These are phyloP conservation scores for Lentinula aciculospora DNA, from an alignment of 768 basidiomycete species.

Conservation along the genomic window DNA sequence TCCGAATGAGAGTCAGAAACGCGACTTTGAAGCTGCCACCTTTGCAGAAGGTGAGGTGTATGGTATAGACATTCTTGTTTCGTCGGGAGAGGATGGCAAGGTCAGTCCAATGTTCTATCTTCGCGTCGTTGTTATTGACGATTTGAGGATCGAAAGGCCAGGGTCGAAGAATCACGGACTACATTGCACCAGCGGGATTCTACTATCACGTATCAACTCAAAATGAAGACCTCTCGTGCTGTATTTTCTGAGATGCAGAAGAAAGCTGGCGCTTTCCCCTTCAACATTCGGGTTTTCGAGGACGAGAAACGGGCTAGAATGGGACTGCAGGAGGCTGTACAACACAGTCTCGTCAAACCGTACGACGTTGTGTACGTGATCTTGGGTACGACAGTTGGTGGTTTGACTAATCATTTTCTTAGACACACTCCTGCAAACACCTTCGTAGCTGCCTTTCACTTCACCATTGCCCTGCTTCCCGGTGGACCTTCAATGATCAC, in stretches of 20 bases:
- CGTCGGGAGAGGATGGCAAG: conserved; percentile 88
- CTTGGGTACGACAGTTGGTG: neutral
- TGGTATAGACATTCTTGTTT: conserved; percentile 88
- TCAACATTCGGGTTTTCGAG: conserved; percentile 90
- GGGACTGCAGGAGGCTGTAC: conserved; percentile 93
- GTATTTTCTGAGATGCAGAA: conserved; percentile 97
- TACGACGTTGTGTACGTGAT: conserved; percentile 84
- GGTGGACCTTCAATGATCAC: conserved; percentile 86
- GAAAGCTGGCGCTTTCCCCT: conserved; percentile 97
- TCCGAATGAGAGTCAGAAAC: conserved; percentile 77
- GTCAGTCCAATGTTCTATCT: conserved; percentile 31
- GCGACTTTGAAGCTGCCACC: conserved; percentile 77
- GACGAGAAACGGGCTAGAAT: conserved; percentile 95
- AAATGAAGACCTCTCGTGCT: conserved; percentile 96
- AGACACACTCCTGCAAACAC: conserved; percentile 81
- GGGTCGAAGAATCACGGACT: conserved; percentile 83
- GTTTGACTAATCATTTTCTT: neutral
- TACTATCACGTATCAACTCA: conserved; percentile 86
- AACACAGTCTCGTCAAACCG: conserved; percentile 89
- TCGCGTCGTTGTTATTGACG: conserved; percentile 1
- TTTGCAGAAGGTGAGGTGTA: conserved; percentile 95
- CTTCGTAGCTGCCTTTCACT: conserved; percentile 93
- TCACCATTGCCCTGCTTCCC: conserved; percentile 90
- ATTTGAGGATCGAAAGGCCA: conserved; percentile 51
- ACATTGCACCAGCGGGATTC: conserved; percentile 91